Percentiles rank a stretch among this genome's conserved stretches.
Evolutionary conservation across 1,139 yeast species (phyloP).

Genomic region (Kurtzmaniella natalensis): DNA sequence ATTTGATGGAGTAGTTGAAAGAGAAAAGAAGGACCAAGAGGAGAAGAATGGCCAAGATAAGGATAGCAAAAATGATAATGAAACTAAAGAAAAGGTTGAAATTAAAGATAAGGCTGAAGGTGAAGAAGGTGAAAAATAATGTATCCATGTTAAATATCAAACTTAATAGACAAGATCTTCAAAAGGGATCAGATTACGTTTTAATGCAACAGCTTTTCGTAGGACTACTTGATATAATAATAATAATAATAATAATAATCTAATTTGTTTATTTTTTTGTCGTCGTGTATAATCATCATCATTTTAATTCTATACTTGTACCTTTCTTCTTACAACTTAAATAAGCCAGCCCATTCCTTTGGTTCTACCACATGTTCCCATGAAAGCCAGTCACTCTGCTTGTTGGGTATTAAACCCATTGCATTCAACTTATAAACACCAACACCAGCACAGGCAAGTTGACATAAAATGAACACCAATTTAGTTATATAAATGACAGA

Average conservation of each 20-base stretch:
- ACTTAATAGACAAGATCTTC: too few relatives aligned
- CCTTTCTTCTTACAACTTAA: background rate
- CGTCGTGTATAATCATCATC: too few relatives aligned
- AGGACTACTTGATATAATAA: too few relatives aligned
- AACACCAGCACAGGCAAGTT: conserved; percentile 59
- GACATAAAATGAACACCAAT: conserved; percentile 48
- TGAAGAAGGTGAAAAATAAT: too few relatives aligned
- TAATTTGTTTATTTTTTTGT: too few relatives aligned
- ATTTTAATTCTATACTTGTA: background rate
- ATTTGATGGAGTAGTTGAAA: conserved; percentile 40
- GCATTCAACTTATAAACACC: conserved; percentile 82
- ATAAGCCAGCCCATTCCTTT: conserved; percentile 15
- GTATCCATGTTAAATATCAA: too few relatives aligned
- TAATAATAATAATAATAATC: too few relatives aligned
- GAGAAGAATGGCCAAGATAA: conserved; percentile 3
- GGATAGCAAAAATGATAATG: conserved; percentile 6
- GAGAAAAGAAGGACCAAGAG: conserved; percentile 10
- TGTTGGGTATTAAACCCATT: conserved; percentile 91
- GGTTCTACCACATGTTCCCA: conserved; percentile 57
- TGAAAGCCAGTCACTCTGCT: conserved; percentile 85
- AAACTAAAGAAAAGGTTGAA: conserved; percentile 5
- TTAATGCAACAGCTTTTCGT: too few relatives aligned
- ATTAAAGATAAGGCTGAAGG: background rate
- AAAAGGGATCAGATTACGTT: too few relatives aligned
- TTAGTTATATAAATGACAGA: conserved; percentile 40